phyloP scores from a whole-genome alignment of 495 filamentous ascomycete species.

The Opeltia flavorubescens region DNA sequence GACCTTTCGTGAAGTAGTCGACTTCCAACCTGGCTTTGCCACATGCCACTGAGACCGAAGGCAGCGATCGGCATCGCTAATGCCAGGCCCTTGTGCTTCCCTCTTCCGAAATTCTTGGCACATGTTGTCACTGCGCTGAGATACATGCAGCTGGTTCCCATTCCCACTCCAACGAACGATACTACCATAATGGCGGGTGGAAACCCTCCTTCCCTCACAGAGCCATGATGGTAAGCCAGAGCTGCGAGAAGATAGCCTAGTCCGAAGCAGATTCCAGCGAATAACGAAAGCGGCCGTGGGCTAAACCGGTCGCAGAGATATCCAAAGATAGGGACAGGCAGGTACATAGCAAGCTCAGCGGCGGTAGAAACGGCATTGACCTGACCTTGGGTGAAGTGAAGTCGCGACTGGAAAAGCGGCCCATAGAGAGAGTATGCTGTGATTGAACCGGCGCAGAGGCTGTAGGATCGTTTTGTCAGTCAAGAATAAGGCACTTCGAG shows the following conservation, averaged over 20 bases:
- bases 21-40: slow-evolving; percentile 80
- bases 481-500: background rate
- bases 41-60: slow-evolving; percentile 88
- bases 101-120: slow-evolving; percentile 90
- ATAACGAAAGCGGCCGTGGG: slow-evolving; percentile 55
- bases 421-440: slow-evolving; percentile 86
- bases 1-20: slow-evolving; percentile 54
- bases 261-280: slow-evolving; percentile 62
- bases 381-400: slow-evolving; percentile 78
- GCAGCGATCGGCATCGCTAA: slow-evolving; percentile 82
- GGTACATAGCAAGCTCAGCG: slow-evolving; percentile 75
- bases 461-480: slow-evolving; percentile 14
- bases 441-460: slow-evolving; percentile 70
- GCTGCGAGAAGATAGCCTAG: slow-evolving; percentile 74
- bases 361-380: slow-evolving; percentile 81
- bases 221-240: slow-evolving; percentile 54
- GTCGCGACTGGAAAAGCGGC: slow-evolving; percentile 65
- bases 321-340: slow-evolving; percentile 77
- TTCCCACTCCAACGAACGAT: slow-evolving; percentile 67
- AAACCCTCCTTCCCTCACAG: slow-evolving; percentile 43
- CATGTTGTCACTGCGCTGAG: slow-evolving; percentile 77
- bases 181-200: slow-evolving; percentile 72
- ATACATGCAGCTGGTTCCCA: slow-evolving; percentile 78
- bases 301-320: slow-evolving; percentile 81
- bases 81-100: slow-evolving; percentile 76